phyloP scores from a whole-genome alignment of 1,139 yeast species.

The Suhomyces choctaworum region DNA sequence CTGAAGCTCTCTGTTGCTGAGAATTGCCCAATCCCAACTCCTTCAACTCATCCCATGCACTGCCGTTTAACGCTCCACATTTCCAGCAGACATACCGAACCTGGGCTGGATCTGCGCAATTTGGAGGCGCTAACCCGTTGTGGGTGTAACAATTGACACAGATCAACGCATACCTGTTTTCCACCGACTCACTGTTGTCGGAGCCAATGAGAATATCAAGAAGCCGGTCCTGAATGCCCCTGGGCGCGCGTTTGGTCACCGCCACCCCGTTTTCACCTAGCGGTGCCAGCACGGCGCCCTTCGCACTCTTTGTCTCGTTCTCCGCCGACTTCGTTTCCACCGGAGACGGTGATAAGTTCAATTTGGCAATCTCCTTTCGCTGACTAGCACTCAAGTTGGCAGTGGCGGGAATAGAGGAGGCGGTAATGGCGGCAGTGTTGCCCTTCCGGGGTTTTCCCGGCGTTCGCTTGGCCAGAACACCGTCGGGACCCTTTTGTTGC shows the following conservation, averaged over 20 bases:
- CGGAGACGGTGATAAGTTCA: slow-evolving; percentile 4
- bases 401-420: background rate
- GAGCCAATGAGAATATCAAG: slow-evolving; percentile 66
- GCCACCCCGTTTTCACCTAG: background rate
- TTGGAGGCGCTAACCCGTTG: slow-evolving; percentile 84
- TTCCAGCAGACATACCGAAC: slow-evolving; percentile 70
- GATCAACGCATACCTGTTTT: slow-evolving; percentile 69
- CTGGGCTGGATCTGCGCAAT: slow-evolving; percentile 49
- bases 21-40: slow-evolving; percentile 12
- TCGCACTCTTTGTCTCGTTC: background rate
- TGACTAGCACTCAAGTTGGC: slow-evolving; percentile 4
- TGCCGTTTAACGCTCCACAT: slow-evolving; percentile 65
- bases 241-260: slow-evolving; percentile 2
- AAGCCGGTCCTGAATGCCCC: slow-evolving; percentile 43
- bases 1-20: too few relatives aligned
- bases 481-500: background rate
- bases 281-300: slow-evolving; percentile 1
- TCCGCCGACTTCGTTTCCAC: background rate
- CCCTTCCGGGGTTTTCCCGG: too few relatives aligned
- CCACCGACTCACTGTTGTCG: slow-evolving; percentile 64
- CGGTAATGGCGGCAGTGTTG: background rate
- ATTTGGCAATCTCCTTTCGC: slow-evolving; percentile 7
- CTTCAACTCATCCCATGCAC: slow-evolving; percentile 10
- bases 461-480: background rate
- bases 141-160: slow-evolving; percentile 66